Conservation (phyloP, 1,284 basidiomycete genomes). For the Cryptococcus sp. region DNA sequence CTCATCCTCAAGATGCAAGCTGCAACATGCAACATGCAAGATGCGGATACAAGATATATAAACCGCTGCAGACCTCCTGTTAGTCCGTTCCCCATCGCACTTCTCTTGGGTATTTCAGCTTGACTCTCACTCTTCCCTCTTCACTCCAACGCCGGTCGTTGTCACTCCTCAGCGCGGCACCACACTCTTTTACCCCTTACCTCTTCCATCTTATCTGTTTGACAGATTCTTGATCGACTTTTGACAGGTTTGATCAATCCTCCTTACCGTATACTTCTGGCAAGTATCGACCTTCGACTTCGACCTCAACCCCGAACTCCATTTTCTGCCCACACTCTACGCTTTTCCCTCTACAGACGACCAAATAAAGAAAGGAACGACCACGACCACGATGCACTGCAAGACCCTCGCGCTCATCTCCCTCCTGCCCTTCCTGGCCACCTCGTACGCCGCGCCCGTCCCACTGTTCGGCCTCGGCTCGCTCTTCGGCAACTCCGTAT, state of each 20-base stretch:
- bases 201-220: not conserved
- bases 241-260: slow-evolving; percentile 7
- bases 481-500: slow-evolving; percentile 5
- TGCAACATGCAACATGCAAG: not conserved
- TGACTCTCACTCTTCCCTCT: not conserved
- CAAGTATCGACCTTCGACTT: slow-evolving; percentile 3
- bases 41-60: not conserved
- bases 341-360: not conserved
- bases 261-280: slow-evolving; percentile 7
- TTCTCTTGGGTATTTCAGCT: not conserved
- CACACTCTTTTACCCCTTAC: slow-evolving; percentile 17
- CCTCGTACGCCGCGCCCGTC: slow-evolving; percentile 6
- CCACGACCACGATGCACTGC: slow-evolving; percentile 10
- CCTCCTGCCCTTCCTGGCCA: slow-evolving; percentile 14
- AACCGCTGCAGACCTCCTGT: not conserved
- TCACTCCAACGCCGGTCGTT: slow-evolving; percentile 19
- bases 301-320: not conserved
- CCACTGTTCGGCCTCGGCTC: slow-evolving; percentile 13
- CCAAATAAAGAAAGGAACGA: not conserved
- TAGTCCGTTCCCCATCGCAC: slow-evolving; percentile 1
- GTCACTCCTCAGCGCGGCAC: slow-evolving; percentile 3
- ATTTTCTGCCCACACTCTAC: not conserved
- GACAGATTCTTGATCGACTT: not conserved
- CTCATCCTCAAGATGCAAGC: too few relatives aligned
- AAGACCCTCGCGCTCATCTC: slow-evolving; percentile 14